Base-by-base conservation (phyloP, 768 basidiomycete species). In the Pleurotus tuoliensis region DNA sequence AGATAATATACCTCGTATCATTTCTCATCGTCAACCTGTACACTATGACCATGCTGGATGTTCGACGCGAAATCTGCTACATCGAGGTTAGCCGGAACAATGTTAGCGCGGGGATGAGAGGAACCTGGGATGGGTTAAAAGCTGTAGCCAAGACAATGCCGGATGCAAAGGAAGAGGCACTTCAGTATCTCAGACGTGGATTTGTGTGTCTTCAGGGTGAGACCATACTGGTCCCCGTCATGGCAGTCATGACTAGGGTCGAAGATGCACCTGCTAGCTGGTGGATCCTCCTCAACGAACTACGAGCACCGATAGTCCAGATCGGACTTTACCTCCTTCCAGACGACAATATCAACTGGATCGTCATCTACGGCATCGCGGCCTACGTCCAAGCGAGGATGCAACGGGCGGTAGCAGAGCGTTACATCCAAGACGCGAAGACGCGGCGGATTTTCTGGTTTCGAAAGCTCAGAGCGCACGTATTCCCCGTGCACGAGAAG, bases 401-500 rank as follows among this genome's bases (percentile, higher is more conserved):
- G 22, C 51, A 52, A 20, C 20, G 51, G 15, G 51, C 51, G 3
- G 51, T 52, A 20, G 24, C 51, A 18, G 51, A 52, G 38, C n/a
- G 51, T n/a, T 52, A 52, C 39, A 40, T 52, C 18, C 38, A 41
- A 40, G 51, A 52, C 13, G 51, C 51, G 15, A 52, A 52, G 38
- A 52, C 51, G 39, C 51, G 51, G 20, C n/a, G 51, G 38, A 52
- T 52, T 20, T 39, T 52, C 51, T 52, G 51, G 51, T 52, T 39
- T 15, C 15, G 51, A 25, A 52, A 40, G 51, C 51, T 52, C 51
- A 52, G 24, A 41, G 38, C 34, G 3, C 51, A 52, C 24, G 37
- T n/a, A 41, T 52, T 39, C 25, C 51, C 51, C 5, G 38, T 52
- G 9, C 15, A 39, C 24, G 51, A 52, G 38, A 12, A 24, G 9